A percentile compares a stretch with the other conserved stretches of the same genome.
Evolutionary conservation across 768 basidiomycete species (phyloP).

Genomic region (Mycena albidolilacea): DNA sequence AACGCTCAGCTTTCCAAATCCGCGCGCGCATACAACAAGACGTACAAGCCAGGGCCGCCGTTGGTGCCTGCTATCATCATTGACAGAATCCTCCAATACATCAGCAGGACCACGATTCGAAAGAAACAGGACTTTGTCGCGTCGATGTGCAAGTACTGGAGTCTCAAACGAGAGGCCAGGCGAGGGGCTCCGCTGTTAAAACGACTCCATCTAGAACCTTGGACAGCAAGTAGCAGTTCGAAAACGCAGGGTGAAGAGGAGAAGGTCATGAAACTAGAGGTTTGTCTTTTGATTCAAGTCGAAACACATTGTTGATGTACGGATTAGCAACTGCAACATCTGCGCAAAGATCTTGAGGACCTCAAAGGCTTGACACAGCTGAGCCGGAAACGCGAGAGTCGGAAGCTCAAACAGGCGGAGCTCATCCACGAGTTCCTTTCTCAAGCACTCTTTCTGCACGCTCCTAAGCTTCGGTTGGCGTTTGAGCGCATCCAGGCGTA

Average conservation of each 20-base stretch:
- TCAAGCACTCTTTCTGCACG: slow-evolving; percentile 75
- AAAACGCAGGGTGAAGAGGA: slow-evolving; percentile 86
- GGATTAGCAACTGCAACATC: slow-evolving; percentile 66
- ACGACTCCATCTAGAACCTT: slow-evolving; percentile 94
- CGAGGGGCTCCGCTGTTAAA: slow-evolving; percentile 95
- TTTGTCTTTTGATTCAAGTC: slow-evolving; percentile 50
- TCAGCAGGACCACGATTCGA: slow-evolving; percentile 75
- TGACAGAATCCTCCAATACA: slow-evolving; percentile 84
- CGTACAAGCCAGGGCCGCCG: slow-evolving; percentile 93
- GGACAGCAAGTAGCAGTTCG: slow-evolving; percentile 85
- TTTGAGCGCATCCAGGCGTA: slow-evolving; percentile 83
- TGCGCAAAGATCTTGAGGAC: slow-evolving; percentile 84
- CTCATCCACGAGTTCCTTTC: slow-evolving; percentile 78
- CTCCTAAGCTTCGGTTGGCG: slow-evolving; percentile 69
- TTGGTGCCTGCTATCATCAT: slow-evolving; percentile 90
- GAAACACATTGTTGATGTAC: not conserved
- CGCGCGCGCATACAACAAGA: slow-evolving; percentile 92
- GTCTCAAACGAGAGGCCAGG: slow-evolving; percentile 93
- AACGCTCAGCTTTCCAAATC: slow-evolving; percentile 73
- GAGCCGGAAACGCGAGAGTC: slow-evolving; percentile 83
- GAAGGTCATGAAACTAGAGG: slow-evolving; percentile 85
- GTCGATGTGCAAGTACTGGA: slow-evolving; percentile 93
- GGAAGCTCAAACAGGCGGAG: slow-evolving; percentile 81
- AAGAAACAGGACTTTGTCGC: slow-evolving; percentile 86
- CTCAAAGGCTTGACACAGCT: slow-evolving; percentile 78